Percentiles rank a stretch among this genome's conserved stretches.
These are phyloP conservation scores for Pseudogymnoascus sp. DNA, from an alignment of 2,329 filamentous ascomycete species.

Conservation along the genomic window DNA sequence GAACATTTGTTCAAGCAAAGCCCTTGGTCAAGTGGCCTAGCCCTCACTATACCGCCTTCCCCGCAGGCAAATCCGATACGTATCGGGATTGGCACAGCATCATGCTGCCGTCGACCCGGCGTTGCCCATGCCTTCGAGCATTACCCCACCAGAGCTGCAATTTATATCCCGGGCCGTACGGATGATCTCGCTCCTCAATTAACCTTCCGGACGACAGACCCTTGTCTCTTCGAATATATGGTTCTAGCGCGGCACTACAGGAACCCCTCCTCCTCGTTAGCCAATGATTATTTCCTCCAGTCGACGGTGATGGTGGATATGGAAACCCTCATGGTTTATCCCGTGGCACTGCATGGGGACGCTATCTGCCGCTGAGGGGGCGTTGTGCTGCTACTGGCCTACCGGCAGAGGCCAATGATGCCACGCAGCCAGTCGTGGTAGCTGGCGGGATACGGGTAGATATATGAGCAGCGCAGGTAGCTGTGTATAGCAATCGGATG, in stretches of 20 bases:
- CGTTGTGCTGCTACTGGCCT: not conserved
- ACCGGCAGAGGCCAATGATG: not conserved
- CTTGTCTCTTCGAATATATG: not conserved
- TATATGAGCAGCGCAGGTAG: not conserved
- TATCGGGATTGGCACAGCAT: not conserved
- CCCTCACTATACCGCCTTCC: not conserved
- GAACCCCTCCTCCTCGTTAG: not conserved
- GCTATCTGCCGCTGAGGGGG: not conserved
- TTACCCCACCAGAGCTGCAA: not conserved
- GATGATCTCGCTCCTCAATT: not conserved
- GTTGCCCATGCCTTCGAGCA: not conserved
- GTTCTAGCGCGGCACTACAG: not conserved
- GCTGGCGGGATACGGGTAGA: not conserved
- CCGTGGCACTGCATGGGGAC: not conserved
- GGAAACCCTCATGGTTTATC: not conserved
- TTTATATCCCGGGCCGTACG: constrained; percentile 1
- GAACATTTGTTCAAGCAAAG: not conserved
- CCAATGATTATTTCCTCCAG: not conserved
- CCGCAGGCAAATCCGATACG: not conserved
- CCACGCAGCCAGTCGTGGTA: not conserved
- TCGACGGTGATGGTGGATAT: not conserved
- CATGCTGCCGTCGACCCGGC: not conserved
- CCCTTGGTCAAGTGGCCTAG: not conserved
- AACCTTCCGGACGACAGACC: not conserved
- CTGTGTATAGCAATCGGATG: not conserved